Base-by-base conservation (phyloP, 1,284 basidiomycete species). In the Malassezia vespertilionis region DNA sequence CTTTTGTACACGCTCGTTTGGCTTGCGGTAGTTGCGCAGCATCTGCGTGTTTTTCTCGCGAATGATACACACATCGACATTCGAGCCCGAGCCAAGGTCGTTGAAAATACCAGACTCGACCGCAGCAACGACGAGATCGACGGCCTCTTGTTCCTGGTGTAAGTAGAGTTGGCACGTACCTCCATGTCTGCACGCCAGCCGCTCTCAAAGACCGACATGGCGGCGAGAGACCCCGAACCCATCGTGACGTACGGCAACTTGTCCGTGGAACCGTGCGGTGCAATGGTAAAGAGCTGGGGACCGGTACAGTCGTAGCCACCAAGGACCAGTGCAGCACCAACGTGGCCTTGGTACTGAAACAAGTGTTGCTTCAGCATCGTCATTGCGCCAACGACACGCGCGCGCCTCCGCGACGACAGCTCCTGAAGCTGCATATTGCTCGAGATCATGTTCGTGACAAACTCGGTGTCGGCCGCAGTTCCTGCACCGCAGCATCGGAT, bases 171-270 rank as follows among this genome's bases (percentile, higher is more conserved):
- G 8, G 21, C 5, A 46, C 57, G 38, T 50, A 59, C 58, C 61
- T 80, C 78, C 81, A 97, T 81, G 69, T 86, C 76, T 32, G 86
- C 77, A 64, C 76, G 78, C 89, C 89, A 99, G 11, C 77, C 72
- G 44, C 79, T 81, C 72, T 99, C 93, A 61, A 99, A 97, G 11
- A 97, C 84, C 12, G 90, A 87, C 93, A 99, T 99, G 20, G 91
- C 93, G 2, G 93, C 93, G 39, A 96, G 76, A 62, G 81, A 84
- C 53, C 93, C 93, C 4, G 85, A 89, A 26, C 93, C 93, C 91
- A 97, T 97, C 0, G 93, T 96, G 24, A 97, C 91, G 65, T 95
- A 99, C 0, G 93, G 93, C 26, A 99, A 77, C 74, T 97, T 97
- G 75, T 97, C 93, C 0, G 93, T 96, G 14, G 87, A 91, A 7